Percentiles rank a stretch among this genome's conserved stretches.
Evolutionary conservation across 2,329 filamentous ascomycete species (phyloP).

Genomic region (Trichoderma citrinoviride): DNA sequence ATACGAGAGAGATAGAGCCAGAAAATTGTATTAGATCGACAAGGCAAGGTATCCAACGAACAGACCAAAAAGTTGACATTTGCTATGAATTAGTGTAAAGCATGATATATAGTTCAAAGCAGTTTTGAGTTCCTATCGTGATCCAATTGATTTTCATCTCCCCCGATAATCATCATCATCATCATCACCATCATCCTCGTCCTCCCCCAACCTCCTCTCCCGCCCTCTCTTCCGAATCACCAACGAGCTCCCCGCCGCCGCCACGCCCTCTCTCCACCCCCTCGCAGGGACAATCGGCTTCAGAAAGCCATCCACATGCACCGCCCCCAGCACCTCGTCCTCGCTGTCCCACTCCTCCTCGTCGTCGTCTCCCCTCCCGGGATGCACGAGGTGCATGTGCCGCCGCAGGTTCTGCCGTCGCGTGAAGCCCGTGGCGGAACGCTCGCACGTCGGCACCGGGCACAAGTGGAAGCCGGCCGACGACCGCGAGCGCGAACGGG

Average conservation of each 20-base stretch:
- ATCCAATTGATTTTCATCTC: no score
- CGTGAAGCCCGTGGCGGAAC: conserved; percentile 38
- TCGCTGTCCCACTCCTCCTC: conserved; percentile 42
- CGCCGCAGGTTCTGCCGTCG: conserved; percentile 38
- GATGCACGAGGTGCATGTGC: conserved; percentile 41
- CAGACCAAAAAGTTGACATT: no score
- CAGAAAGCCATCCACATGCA: conserved; percentile 68
- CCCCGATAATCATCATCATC: background rate
- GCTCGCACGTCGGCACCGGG: conserved; percentile 38
- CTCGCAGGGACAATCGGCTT: conserved; percentile 49
- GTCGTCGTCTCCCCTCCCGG: conserved; percentile 37
- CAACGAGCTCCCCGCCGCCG: conserved; percentile 6
- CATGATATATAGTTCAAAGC: no score
- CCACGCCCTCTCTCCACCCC: conserved; percentile 44
- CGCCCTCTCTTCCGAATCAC: conserved; percentile 15
- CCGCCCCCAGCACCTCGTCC: conserved; percentile 58
- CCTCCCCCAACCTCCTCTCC: conserved; percentile 3
- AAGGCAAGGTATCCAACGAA: no score
- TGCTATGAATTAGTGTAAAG: no score
- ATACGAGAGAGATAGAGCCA: no score
- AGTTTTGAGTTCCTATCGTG: no score
- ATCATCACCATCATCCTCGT: background rate
- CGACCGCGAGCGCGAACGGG: conserved; percentile 32
- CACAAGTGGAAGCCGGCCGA: conserved; percentile 39
- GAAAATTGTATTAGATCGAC: no score